Percentiles rank a stretch among this genome's conserved stretches.
These are phyloP conservation scores for Meyerozyma sp. DNA, from an alignment of 1,139 yeast species.

Conservation along the genomic window DNA sequence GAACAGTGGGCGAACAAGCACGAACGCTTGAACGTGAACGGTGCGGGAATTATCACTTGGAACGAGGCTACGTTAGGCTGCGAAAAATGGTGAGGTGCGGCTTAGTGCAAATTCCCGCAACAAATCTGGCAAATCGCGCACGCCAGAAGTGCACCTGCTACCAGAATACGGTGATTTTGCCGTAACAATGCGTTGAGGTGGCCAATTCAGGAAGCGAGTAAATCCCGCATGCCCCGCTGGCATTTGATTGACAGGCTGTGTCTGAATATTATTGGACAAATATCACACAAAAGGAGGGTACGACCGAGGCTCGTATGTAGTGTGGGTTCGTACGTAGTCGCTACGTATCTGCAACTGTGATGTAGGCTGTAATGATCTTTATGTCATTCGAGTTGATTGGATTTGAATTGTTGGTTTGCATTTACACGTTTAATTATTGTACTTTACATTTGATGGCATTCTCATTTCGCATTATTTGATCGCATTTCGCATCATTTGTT, in stretches of 20 bases:
- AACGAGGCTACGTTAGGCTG: background rate
- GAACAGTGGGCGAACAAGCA: too few species aligned
- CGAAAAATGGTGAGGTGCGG: background rate
- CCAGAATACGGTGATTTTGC: background rate
- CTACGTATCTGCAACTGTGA: background rate
- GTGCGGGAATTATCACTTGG: background rate
- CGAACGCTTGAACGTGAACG: background rate
- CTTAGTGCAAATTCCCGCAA: background rate
- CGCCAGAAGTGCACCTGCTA: background rate
- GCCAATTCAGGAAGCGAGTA: background rate
- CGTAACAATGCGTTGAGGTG: background rate
- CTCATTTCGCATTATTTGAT: too few species aligned
- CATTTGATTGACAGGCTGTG: background rate
- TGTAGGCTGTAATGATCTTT: too few species aligned
- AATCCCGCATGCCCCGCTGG: background rate
- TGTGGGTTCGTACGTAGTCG: too few species aligned
- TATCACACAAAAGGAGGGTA: too few species aligned
- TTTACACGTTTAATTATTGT: too few species aligned
- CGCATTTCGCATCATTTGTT: too few species aligned
- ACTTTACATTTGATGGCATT: too few species aligned
- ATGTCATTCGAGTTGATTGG: too few species aligned
- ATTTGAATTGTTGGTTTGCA: too few species aligned
- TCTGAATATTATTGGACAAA: background rate
- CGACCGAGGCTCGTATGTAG: too few species aligned
- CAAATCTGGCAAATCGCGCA: background rate